Evolutionary conservation across 2,329 filamentous ascomycete species (phyloP), one percentile per base, ranked within the genome.

Genomic region (Pyricularia grisea): DNA sequence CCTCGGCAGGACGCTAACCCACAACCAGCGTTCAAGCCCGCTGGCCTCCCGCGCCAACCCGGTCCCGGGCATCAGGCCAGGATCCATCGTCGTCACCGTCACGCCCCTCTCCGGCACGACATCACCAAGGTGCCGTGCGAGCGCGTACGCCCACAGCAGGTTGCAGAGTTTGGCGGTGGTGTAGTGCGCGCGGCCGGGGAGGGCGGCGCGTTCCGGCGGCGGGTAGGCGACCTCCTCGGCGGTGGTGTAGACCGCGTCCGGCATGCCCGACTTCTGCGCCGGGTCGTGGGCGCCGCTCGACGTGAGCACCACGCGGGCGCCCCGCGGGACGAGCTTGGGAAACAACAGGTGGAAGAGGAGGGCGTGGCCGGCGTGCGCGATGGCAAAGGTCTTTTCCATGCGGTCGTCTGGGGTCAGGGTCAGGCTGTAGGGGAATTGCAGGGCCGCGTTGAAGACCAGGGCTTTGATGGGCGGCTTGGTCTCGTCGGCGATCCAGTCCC

Each of bases 241-340:
- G 12, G 33, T 36, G 12, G 33, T 36, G 33, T 36, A 36, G 33
- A 36, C 33, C 1, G 33, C 12, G 12, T 36, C 77, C 0, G 81
- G 82, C 12, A 84, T 68, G 5, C 80, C 79, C 0, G 73, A 74
- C 65, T 80, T 81, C 67, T 80, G 76, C 0, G 75, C 78, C 2
- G 82, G 82, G 69, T 86, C 82, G 71, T 86, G 84, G 0, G 79
- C 81, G 25, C 80, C 80, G 71, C 79, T 82, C 2, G 80, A 73
- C 0, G 79, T 81, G 58, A 85, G 69, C 23, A 85, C 75, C 64
- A 86, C 77, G 0, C 82, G 78, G 2, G 80, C 80, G n/a, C 7
- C 31, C 5, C 79, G 74, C 0, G 72, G 66, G 3, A 79, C 78
- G 7, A 83, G 74, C 63, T 76, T 67, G 0, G 81, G 79, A 3